Evolutionary conservation across 345 rosid species (phyloP).

Genomic region (Noccaea bulbosa): DNA sequence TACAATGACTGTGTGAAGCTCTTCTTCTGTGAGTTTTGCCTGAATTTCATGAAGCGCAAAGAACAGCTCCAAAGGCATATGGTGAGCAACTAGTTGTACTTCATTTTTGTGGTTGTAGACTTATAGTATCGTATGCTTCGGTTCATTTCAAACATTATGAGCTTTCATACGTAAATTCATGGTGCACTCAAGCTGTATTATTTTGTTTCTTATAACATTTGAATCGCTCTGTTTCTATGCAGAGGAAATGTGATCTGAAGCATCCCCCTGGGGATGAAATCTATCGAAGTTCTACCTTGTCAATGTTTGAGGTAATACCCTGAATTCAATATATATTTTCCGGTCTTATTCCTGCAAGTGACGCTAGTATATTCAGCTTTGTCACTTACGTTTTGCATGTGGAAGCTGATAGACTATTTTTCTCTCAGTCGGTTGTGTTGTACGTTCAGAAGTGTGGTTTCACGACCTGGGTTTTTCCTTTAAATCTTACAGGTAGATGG

Average conservation of each 20-base stretch:
- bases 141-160: not conserved
- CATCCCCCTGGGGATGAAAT: conserved; percentile 99
- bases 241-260: conserved; percentile 97
- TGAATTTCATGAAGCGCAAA: conserved; percentile 97
- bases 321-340: not conserved
- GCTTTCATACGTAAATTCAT: not conserved
- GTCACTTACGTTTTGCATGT: too few relatives aligned
- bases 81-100: conserved; percentile 57
- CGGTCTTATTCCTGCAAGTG: conserved; percentile 44
- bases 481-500: conserved; percentile 61
- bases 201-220: not conserved
- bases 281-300: conserved; percentile 91
- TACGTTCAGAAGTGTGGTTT: conserved; percentile 3
- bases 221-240: conserved; percentile 24
- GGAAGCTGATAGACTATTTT: too few relatives aligned
- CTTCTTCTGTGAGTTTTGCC: conserved; percentile 98
- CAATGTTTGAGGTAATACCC: conserved; percentile 92
- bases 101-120: not conserved
- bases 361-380: too few relatives aligned
- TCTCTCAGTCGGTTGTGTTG: too few relatives aligned
- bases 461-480: not conserved
- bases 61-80: conserved; percentile 99
- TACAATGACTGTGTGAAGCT: conserved; percentile 93
- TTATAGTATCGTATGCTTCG: not conserved
- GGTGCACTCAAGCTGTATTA: conserved; percentile 1